These are phyloP conservation scores for Hansenula sp. DNA, from an alignment of 1,139 yeast genomes.

Conservation along the genomic window DNA sequence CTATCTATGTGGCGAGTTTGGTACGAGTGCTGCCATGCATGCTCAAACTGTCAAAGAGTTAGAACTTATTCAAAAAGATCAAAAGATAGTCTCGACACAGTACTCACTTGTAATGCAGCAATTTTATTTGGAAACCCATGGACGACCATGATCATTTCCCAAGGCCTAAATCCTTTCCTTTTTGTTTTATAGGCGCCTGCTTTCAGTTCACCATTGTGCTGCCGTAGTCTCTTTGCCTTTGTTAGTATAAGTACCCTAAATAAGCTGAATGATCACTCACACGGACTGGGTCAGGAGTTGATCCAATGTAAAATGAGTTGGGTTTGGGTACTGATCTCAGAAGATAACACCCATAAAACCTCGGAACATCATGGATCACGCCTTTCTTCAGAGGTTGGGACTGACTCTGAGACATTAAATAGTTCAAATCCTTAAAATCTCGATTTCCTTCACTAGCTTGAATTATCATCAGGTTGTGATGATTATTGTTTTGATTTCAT, in stretches of 20 bases:
- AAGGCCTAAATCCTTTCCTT: conserved; percentile 55
- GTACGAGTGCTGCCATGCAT: conserved; percentile 76
- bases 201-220: conserved; percentile 68
- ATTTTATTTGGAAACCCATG: conserved; percentile 72
- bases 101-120: conserved; percentile 52
- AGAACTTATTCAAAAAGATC: too few species aligned
- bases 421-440: too few species aligned
- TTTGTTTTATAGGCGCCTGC: conserved; percentile 74
- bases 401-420: conserved; percentile 5
- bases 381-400: not conserved
- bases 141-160: conserved; percentile 64
- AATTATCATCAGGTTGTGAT: too few species aligned
- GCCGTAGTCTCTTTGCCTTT: conserved; percentile 45
- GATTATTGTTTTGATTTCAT: too few species aligned
- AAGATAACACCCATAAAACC: conserved; percentile 65
- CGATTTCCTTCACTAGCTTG: too few species aligned
- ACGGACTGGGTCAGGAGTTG: conserved; percentile 70
- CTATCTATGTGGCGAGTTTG: conserved; percentile 55
- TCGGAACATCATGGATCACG: conserved; percentile 20
- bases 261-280: conserved; percentile 4
- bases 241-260: not conserved
- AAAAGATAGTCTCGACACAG: too few species aligned
- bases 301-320: conserved; percentile 65
- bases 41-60: conserved; percentile 36
- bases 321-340: conserved; percentile 55